Base-by-base conservation (phyloP, 371 early-diverging fungal genomes). In the Mortierella sp. region DNA sequence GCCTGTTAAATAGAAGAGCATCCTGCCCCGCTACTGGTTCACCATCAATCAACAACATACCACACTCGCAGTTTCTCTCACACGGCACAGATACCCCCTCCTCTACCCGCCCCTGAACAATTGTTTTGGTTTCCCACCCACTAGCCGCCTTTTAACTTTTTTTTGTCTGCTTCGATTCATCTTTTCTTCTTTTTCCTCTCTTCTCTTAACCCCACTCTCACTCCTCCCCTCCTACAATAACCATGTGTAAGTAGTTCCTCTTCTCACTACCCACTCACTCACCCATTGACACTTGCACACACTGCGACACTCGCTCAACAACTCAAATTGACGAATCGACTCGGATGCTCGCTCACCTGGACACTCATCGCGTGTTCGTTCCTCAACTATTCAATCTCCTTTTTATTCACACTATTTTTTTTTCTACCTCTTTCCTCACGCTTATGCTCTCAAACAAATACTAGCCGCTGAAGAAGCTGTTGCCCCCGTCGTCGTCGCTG, bases 401-500 rank as follows among this genome's bases (percentile, higher is more conserved):
- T 65, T 65, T 65, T 65, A 32, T 65, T 65, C 65, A 65, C 38
- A 38, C 65, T 65, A 65, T 51, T 43, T 58, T 54, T 43, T 74
- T 65, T 71, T 5, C 51, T 14, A n/a, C 46, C 56, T n/a, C 56
- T 55, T n/a, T n/a, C n/a, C 2, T n/a, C 56, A 4, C n/a, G 56
- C n/a, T 49, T 58, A 4, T 27, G 32, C 58, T 70, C 56, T 51
- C 58, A 24, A 60, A 38, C 63, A 58, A 29, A 24, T 12, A 56
- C 56, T 60, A 78, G 83, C 83, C 60, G 75, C 75, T 76, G 83
- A 83, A 78, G 79, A 68, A 55, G 75, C 83, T 72, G 72, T 51
- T 38, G 65, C 65, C 56, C 46, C 73, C 55, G 46, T 46, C 72
- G 43, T 68, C 32, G 55, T 60, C 12, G 77, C 48, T 24, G 58